Evolutionary conservation across 177 flowering plant species (phyloP).

Genomic region (Tripterygium wilfordii): DNA sequence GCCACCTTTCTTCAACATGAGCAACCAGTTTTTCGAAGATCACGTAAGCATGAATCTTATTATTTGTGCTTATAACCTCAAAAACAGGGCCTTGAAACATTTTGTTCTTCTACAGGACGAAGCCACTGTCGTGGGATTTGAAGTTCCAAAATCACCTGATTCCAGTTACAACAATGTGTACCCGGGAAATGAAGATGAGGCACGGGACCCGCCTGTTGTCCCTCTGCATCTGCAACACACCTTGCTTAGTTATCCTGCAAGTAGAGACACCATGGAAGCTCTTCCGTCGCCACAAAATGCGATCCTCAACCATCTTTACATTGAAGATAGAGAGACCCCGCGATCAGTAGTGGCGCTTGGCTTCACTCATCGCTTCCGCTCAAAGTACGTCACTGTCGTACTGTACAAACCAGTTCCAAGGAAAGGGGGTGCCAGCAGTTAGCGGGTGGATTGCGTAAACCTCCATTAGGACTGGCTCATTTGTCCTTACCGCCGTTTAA

Average conservation of each 20-base stretch:
- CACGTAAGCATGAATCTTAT: constrained; percentile 30
- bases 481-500: constrained; percentile 2
- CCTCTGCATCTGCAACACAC: constrained; percentile 82
- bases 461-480: neutral
- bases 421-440: constrained; percentile 40
- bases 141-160: constrained; percentile 83
- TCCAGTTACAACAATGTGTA: constrained; percentile 70
- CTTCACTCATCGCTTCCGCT: constrained; percentile 78
- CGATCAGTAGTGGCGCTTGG: constrained; percentile 88
- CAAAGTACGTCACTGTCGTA: constrained; percentile 86
- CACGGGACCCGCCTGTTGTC: constrained; percentile 76
- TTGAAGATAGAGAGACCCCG: constrained; percentile 75
- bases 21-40: constrained; percentile 22
- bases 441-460: constrained; percentile 1
- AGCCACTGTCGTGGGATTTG: constrained; percentile 73
- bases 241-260: constrained; percentile 53
- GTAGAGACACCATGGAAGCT: constrained; percentile 38
- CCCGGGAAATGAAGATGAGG: constrained; percentile 68
- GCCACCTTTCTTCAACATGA: constrained; percentile 20
- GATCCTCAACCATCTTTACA: constrained; percentile 85
- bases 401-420: constrained; percentile 88
- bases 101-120: constrained; percentile 53
- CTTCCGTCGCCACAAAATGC: constrained; percentile 73
- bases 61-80: neutral
- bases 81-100: constrained; percentile 8